phyloP scores from a whole-genome alignment of 2,329 filamentous ascomycete genomes.

The Talaromyces amestolkiae region DNA sequence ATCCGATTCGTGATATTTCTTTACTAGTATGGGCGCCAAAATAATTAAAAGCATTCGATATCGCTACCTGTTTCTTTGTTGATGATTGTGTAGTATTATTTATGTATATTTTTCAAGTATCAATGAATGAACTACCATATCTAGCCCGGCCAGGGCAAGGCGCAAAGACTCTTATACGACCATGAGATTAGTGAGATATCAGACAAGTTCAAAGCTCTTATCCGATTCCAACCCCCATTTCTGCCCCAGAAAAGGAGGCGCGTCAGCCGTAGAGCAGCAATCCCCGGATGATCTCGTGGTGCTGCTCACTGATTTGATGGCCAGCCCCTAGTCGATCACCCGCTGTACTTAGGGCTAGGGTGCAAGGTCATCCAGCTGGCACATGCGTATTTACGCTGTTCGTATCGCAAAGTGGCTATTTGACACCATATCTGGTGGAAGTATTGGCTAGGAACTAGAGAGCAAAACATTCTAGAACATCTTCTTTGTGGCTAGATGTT shows the following conservation, averaged over 20 bases:
- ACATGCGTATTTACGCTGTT: not conserved
- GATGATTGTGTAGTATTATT: not conserved
- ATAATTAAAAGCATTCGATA: not conserved
- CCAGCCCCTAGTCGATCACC: not conserved
- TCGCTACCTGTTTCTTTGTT: not conserved
- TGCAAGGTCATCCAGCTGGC: not conserved
- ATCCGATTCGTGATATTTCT: not conserved
- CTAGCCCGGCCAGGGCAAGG: not conserved
- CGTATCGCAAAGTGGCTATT: not conserved
- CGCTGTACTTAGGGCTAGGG: slow-evolving; percentile 3
- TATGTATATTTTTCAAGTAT: not conserved
- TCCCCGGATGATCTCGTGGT: not conserved
- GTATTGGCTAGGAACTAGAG: not conserved
- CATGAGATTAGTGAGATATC: not conserved
- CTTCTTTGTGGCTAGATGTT: not conserved
- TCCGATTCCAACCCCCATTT: not conserved
- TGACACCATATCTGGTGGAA: not conserved
- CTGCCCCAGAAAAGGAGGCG: not conserved
- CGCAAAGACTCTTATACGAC: not conserved
- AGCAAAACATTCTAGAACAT: not conserved
- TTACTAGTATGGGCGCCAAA: not conserved
- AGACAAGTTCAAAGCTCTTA: not conserved
- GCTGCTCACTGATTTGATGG: not conserved
- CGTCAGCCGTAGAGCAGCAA: slow-evolving; percentile 1
- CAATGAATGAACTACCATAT: not conserved